Evolutionary conservation across 1,139 yeast genomes (phyloP), one percentile per base, ranked within the genome.

Genomic region (Arxiozyma slooffiae): DNA sequence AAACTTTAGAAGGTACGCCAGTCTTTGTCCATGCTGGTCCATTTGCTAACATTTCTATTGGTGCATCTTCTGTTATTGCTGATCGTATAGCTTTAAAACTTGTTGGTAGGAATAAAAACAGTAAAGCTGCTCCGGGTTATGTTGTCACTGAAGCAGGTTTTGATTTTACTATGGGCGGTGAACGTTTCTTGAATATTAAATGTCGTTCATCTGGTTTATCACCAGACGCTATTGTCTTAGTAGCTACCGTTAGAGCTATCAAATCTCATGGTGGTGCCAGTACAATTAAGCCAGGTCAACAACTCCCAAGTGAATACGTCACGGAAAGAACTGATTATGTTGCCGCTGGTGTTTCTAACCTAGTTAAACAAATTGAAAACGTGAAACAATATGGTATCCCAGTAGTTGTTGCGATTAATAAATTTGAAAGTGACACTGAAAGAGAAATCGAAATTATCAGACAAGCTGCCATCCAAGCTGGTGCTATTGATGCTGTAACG

Each of bases 91-190:
- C 88, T 4, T 72, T 85, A 67, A 82, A 83, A 62, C 72, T 85
- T 59, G 75, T 75, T 38, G 81, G 81, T 57, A 66, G 67, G 17
- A 66, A 68, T 20, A 55, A 58, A 44, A 71, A 78, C n/a, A 69
- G 77, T 40, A 74, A 78, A 34, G 67, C 76, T 39, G 68, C 69
- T 52, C 65, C 70, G 43, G 92, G 92, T 50, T 85, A 76, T 58
- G 94, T 85, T 50, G 83, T 85, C 48, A 85, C 94, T 44, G 94
- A 85, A 67, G 92, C 92, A 21, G 94, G 94, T 45, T 85, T 85
- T 63, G 94, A 85, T 67, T 85, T 85, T 68, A 83, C 92, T 42
- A 85, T 85, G 94, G 94, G 94, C 59, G 94, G 94, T 60, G 94
- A 85, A 71, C 75, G 94, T 67, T 84, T 84, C 68, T 79, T 82